A percentile compares a stretch with the other conserved stretches of the same genome.
Conservation (phyloP, 1,284 basidiomycete species). For the Limonomyces culmigenus region DNA sequence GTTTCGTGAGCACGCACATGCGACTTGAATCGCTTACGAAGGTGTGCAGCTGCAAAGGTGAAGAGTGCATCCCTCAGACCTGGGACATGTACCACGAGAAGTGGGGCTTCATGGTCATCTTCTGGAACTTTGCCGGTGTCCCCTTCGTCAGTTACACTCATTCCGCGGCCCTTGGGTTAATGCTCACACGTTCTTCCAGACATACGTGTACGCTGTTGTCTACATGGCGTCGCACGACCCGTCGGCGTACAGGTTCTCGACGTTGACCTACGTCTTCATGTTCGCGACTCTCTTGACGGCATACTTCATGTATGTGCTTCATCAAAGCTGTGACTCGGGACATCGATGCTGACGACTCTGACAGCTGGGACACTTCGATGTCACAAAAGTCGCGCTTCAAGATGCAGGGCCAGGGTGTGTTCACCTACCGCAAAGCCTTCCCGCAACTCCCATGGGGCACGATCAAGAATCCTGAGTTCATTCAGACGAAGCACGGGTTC, state of each 20-base stretch:
- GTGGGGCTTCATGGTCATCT: slow-evolving; percentile 91
- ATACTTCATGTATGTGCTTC: slow-evolving; percentile 59
- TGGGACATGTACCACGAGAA: slow-evolving; percentile 99
- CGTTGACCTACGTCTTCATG: slow-evolving; percentile 51
- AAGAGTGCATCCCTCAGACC: slow-evolving; percentile 97
- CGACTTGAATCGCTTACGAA: too few species aligned
- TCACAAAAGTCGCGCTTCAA: slow-evolving; percentile 97
- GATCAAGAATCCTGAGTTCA: slow-evolving; percentile 79
- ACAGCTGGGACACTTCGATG: slow-evolving; percentile 87
- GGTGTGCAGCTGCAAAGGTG: slow-evolving; percentile 54
- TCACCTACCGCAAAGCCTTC: slow-evolving; percentile 79
- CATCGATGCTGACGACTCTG: slow-evolving; percentile 6
- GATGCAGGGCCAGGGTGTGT: slow-evolving; percentile 88
- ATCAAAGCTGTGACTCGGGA: not conserved
- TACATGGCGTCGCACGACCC: slow-evolving; percentile 97
- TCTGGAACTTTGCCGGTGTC: slow-evolving; percentile 96
- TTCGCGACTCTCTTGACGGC: slow-evolving; percentile 67
- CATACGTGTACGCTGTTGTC: slow-evolving; percentile 92
- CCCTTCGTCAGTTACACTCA: slow-evolving; percentile 50
- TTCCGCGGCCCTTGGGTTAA: not conserved
- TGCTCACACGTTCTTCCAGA: slow-evolving; percentile 31
- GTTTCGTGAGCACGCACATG: slow-evolving; percentile 10
- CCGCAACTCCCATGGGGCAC: slow-evolving; percentile 82
- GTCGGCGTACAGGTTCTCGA: slow-evolving; percentile 75
- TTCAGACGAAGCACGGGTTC: slow-evolving; percentile 87